phyloP scores from a whole-genome alignment of 2,329 filamentous ascomycete genomes.

The Beauveria australis region DNA sequence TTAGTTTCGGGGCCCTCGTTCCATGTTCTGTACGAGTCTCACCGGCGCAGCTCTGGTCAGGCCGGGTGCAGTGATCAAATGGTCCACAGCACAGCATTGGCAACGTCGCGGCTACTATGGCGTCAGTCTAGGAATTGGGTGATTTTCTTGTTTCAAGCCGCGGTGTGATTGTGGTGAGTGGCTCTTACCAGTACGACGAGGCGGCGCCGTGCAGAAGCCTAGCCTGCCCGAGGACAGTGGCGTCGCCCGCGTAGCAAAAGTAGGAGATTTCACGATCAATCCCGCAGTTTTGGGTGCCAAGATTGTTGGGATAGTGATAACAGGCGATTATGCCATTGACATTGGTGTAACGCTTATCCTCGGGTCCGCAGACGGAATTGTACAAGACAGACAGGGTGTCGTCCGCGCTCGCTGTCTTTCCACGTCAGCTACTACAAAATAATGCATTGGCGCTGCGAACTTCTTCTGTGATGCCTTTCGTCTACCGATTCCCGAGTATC shows the following conservation, averaged over 20 bases:
- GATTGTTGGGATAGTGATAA: not conserved
- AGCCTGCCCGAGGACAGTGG: not conserved
- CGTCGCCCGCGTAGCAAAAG: not conserved
- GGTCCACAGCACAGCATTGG: not conserved
- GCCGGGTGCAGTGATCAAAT: not conserved
- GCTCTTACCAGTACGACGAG: not conserved
- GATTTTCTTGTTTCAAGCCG: too few species aligned
- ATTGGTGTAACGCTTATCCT: not conserved
- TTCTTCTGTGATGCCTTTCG: too few species aligned
- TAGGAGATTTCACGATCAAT: not conserved
- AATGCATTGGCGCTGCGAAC: too few species aligned
- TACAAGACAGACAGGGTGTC: not conserved
- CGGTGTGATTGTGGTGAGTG: too few species aligned
- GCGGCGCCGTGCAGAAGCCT: not conserved
- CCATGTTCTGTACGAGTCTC: not conserved
- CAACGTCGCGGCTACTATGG: not conserved
- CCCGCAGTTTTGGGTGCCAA: not conserved
- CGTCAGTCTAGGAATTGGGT: too few species aligned
- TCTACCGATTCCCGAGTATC: too few species aligned
- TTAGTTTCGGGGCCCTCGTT: not conserved
- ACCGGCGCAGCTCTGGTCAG: not conserved
- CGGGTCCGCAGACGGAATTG: not conserved
- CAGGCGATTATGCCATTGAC: not conserved
- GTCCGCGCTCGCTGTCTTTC: not conserved
- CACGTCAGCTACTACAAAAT: not conserved